Conservation (phyloP, 495 filamentous ascomycete genomes). For the Neurospora sp. region DNA sequence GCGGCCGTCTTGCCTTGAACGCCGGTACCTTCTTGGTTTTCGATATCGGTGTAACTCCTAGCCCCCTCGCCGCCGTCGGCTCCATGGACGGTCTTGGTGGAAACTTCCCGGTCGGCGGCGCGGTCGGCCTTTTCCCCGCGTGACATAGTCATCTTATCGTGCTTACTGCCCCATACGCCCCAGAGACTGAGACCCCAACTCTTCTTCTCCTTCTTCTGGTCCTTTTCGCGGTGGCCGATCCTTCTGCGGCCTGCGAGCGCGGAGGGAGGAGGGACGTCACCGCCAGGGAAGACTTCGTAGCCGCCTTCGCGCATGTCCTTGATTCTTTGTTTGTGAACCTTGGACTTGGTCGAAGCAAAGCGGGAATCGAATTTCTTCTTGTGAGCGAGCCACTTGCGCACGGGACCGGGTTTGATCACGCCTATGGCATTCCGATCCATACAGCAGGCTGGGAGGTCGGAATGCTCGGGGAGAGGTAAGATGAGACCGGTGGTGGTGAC, state of each 20-base stretch:
- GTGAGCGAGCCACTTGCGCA: slow-evolving; percentile 70
- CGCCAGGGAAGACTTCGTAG: slow-evolving; percentile 55
- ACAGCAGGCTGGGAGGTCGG: slow-evolving; percentile 51
- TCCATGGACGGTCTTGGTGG: slow-evolving; percentile 6
- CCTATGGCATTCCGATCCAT: slow-evolving; percentile 58
- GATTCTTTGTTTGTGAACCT: slow-evolving; percentile 58
- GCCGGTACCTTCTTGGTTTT: slow-evolving; percentile 17
- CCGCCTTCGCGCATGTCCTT: slow-evolving; percentile 55
- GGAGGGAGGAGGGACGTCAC: slow-evolving; percentile 71
- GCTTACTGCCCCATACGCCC: slow-evolving; percentile 77
- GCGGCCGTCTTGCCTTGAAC: neutral
- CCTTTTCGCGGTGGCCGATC: slow-evolving; percentile 35
- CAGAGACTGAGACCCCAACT: slow-evolving; percentile 73
- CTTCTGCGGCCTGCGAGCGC: slow-evolving; percentile 63
- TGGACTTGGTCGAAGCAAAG: slow-evolving; percentile 54
- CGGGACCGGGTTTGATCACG: slow-evolving; percentile 66
- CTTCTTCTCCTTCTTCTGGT: slow-evolving; percentile 42
- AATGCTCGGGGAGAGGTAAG: slow-evolving; percentile 50
- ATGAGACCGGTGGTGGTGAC: slow-evolving; percentile 68
- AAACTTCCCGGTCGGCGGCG: slow-evolving; percentile 4
- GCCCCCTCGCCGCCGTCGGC: slow-evolving; percentile 29
- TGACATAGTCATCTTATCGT: slow-evolving; percentile 63
- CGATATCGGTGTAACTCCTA: slow-evolving; percentile 23
- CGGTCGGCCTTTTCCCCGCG: slow-evolving; percentile 17
- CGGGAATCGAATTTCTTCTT: slow-evolving; percentile 61